Evolutionary conservation across 2,329 filamentous ascomycete species (phyloP).

Genomic region (Xylariaceae sp.): DNA sequence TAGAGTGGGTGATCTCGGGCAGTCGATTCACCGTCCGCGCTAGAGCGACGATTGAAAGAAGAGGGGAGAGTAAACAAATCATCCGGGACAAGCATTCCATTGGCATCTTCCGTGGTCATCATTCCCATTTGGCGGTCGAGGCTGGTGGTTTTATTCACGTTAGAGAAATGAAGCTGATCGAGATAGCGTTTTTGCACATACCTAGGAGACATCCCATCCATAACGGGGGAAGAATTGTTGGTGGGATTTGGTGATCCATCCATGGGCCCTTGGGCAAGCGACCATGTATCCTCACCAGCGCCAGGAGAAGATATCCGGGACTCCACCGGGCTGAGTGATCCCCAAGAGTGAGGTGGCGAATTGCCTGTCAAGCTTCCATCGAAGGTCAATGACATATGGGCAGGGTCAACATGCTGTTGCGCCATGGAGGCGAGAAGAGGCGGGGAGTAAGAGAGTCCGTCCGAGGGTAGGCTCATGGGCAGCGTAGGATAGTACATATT

Average conservation of each 20-base stretch:
- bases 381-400: constrained; percentile 51
- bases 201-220: constrained; percentile 49
- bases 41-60: constrained; percentile 44
- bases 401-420: constrained; percentile 53
- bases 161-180: constrained; percentile 22
- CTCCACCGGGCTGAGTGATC: constrained; percentile 45
- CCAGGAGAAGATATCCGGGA: constrained; percentile 49
- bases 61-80: constrained; percentile 36
- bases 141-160: constrained; percentile 27
- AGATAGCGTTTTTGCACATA: constrained; percentile 34
- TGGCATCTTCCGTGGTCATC: constrained; percentile 34
- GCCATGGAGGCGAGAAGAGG: constrained; percentile 38
- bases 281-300: constrained; percentile 46
- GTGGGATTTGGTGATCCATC: constrained; percentile 40
- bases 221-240: constrained; percentile 45
- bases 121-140: constrained; percentile 35
- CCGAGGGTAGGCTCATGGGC: constrained; percentile 37
- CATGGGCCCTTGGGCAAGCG: constrained; percentile 25
- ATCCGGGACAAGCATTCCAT: constrained; percentile 31
- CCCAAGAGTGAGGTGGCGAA: constrained; percentile 50
- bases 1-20: constrained; percentile 67
- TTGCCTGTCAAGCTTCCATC: constrained; percentile 44
- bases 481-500: constrained; percentile 49
- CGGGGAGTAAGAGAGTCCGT: constrained; percentile 39
- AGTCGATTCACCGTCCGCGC: constrained; percentile 48